Percentiles rank a stretch among this genome's conserved stretches.
Conservation (phyloP, 2,329 filamentous ascomycete genomes). For the Capronia coronata region DNA sequence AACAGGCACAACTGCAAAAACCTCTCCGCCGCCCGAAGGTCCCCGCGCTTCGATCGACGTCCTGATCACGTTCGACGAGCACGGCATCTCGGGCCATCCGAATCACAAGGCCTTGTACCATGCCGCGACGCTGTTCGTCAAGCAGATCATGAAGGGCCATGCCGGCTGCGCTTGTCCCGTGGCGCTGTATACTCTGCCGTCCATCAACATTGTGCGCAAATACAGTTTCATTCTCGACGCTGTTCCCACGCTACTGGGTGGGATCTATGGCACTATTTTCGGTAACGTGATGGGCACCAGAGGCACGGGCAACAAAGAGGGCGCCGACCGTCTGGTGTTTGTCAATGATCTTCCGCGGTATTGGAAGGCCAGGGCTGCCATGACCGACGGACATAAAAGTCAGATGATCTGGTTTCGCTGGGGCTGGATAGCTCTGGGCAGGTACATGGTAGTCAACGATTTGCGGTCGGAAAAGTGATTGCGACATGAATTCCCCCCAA, state of each 20-base stretch:
- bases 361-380: conserved; percentile 69
- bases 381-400: conserved; percentile 83
- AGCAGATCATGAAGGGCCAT: conserved; percentile 55
- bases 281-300: conserved; percentile 16
- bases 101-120: conserved; percentile 89
- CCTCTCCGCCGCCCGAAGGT: conserved; percentile 35
- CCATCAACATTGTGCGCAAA: conserved; percentile 68
- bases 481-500: conserved; percentile 6
- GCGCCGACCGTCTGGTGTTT: conserved; percentile 57
- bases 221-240: conserved; percentile 73
- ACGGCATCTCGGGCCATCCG: conserved; percentile 77
- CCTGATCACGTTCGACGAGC: conserved; percentile 81
- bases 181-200: conserved; percentile 75
- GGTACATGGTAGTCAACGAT: conserved; percentile 96
- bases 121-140: conserved; percentile 69
- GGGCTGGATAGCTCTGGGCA: conserved; percentile 83
- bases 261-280: conserved; percentile 40
- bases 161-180: conserved; percentile 66
- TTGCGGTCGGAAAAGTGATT: conserved; percentile 54
- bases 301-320: conserved; percentile 34
- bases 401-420: conserved; percentile 99
- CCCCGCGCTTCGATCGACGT: conserved; percentile 62
- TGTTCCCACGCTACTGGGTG: conserved; percentile 60
- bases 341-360: conserved; percentile 60
- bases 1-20: not conserved